Conservation (phyloP, 345 rosid genomes). For the Geranium rotundifolium region DNA sequence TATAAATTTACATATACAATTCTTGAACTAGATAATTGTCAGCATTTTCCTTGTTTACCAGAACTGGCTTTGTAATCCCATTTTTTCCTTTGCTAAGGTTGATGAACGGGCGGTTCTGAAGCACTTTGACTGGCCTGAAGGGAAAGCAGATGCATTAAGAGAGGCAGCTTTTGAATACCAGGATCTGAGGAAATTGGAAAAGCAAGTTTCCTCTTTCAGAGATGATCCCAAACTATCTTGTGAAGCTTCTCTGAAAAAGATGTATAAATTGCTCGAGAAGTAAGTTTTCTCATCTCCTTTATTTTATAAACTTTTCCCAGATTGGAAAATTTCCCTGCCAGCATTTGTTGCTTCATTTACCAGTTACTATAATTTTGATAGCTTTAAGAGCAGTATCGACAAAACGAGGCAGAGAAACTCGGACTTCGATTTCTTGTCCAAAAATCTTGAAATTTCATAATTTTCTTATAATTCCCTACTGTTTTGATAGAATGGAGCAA, state of each 20-base stretch:
- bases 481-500: conserved; percentile 61
- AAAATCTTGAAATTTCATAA: too few relatives aligned
- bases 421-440: too few relatives aligned
- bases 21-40: too few relatives aligned
- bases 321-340: too few relatives aligned
- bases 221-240: conserved; percentile 81
- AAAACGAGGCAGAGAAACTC: too few relatives aligned
- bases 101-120: conserved; percentile 97
- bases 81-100: conserved; percentile 37
- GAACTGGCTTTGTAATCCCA: not conserved
- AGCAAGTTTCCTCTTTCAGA: conserved; percentile 57
- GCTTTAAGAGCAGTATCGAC: too few relatives aligned
- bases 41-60: too few relatives aligned
- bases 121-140: conserved; percentile 99
- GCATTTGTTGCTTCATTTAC: too few relatives aligned
- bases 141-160: conserved; percentile 91
- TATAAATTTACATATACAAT: too few relatives aligned
- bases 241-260: conserved; percentile 83
- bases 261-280: conserved; percentile 95
- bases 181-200: conserved; percentile 83
- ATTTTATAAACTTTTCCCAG: not conserved
- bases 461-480: not conserved
- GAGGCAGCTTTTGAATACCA: conserved; percentile 97
- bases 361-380: too few relatives aligned
- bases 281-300: conserved; percentile 34